phyloP scores from a whole-genome alignment of 78 protist species.

The Dictyostelium discoideum region dicty_2.7 NC_007089.4:2586501-2587000 shows the following conservation, averaged over 20 bases:
- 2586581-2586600: conserved; percentile 78
- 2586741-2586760: conserved; percentile 81
- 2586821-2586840: conserved; percentile 59
- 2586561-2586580: conserved; percentile 59
- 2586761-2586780: conserved; percentile 84
- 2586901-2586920: conserved; percentile 38
- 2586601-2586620: conserved; percentile 84
- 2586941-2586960: conserved; percentile 54
- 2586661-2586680: conserved; percentile 22
- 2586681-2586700: conserved; percentile 25
- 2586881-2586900: conserved; percentile 68
- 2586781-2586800: conserved; percentile 81
- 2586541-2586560: not conserved
- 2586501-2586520: too few species aligned
- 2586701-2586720: conserved; percentile 30
- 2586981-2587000: not conserved
- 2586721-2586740: conserved; percentile 42
- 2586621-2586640: conserved; percentile 80
- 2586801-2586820: conserved; percentile 78
- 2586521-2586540: not conserved
- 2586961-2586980: not conserved
- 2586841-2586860: conserved; percentile 63
- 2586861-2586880: conserved; percentile 65
- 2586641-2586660: conserved; percentile 8
- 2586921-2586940: conserved; percentile 62